Evolutionary conservation across 495 filamentous ascomycete species (phyloP), one percentile per base, ranked within the genome.

Genomic region (Rostrohypoxylon terebratum): DNA sequence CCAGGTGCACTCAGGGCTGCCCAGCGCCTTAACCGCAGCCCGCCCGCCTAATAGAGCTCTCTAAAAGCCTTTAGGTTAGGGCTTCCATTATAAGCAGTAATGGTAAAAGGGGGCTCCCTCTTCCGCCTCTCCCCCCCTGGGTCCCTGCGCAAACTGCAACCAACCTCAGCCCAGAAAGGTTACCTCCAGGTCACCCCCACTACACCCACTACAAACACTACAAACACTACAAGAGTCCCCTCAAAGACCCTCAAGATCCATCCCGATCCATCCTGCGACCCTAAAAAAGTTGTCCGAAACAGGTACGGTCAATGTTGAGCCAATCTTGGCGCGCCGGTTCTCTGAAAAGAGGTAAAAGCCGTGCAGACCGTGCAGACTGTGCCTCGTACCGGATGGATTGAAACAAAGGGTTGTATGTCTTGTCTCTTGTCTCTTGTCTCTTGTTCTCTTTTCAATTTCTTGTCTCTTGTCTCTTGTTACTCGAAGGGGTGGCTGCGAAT

Each of bases 361-460:
- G n/a, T n/a, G n/a, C n/a, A n/a, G n/a, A 5, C 28, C 28, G 28
- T 28, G 28, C 28, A 28, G 28, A 28, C 44, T 4, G 28, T 21
- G 31, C 47, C 36, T 45, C 59, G 14, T 59, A 53, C 53, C 40
- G 28, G 38, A 59, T 54, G 45, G 51, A 61, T 64, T 65, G 65
- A 65, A 68, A 73, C 70, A 64, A 64, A 73, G 64, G 55, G 48
- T 40, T 58, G 3, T 23, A 10, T 50, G 47, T 50, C 47, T 25
- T 50, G 44, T 48, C n/a, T 48, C n/a, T 21, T 63, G n/a, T 59
- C 18, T 64, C 23, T 58, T 60, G n/a, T n/a, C n/a, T n/a, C n/a
- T n/a, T n/a, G n/a, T n/a, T n/a, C n/a, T 28, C 28, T 28, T 28
- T 3, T 28, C 28, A 28, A 28, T 28, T 28, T 28, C 28, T 28